phyloP scores from a whole-genome alignment of 768 basidiomycete genomes.

The Podaxis rugospora region DNA sequence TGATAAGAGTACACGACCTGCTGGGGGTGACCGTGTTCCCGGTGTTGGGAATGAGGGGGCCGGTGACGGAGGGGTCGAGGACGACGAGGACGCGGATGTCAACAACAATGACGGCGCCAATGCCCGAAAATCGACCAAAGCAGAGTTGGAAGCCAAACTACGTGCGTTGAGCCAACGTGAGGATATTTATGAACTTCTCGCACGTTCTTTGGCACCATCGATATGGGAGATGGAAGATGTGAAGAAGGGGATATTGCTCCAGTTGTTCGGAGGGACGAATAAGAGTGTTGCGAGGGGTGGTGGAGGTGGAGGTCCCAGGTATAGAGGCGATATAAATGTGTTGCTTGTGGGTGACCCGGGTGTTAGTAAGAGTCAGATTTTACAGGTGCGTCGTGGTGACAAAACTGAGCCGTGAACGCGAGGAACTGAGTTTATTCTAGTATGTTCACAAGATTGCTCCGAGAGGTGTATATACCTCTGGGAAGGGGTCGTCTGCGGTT shows the following conservation, averaged over 20 bases:
- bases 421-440: conserved; percentile 32
- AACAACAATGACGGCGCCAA: conserved; percentile 33
- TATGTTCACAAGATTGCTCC: conserved; percentile 99
- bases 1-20: conserved; percentile 73
- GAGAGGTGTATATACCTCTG: conserved; percentile 94
- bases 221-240: conserved; percentile 99
- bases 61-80: conserved; percentile 61
- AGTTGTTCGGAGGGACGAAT: conserved; percentile 97
- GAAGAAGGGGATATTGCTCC: conserved; percentile 95
- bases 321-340: conserved; percentile 97
- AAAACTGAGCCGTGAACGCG: neutral
- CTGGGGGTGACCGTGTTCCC: conserved; percentile 63
- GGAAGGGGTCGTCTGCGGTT: conserved; percentile 97
- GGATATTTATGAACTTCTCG: conserved; percentile 84
- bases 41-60: conserved; percentile 71
- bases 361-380: conserved; percentile 92
- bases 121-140: conserved; percentile 42
- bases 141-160: conserved; percentile 78
- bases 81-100: conserved; percentile 18
- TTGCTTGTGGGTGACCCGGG: conserved; percentile 97
- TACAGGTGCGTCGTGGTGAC: conserved; percentile 53
- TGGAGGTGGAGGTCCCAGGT: conserved; percentile 93
- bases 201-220: conserved; percentile 85
- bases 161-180: conserved; percentile 64
- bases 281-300: conserved; percentile 92